Percentiles rank a stretch among this genome's conserved stretches.
These are phyloP conservation scores for Sclerospora graminicola DNA, from an alignment of 352 stramenopile genomes.

Conservation along the genomic window DNA sequence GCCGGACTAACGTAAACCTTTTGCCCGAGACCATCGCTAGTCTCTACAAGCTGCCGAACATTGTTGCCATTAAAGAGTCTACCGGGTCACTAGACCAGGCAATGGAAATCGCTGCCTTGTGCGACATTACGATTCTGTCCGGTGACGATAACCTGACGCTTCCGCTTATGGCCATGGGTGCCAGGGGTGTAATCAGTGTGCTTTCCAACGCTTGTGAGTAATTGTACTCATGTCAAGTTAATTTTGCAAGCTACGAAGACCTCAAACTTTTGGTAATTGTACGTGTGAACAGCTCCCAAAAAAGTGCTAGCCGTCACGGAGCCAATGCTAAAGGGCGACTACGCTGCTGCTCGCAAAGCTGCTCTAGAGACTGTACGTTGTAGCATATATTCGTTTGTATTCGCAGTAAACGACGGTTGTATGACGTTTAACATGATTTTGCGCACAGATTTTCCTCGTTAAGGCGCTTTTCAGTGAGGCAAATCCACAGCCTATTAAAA, in stretches of 20 bases:
- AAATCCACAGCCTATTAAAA: slow-evolving; percentile 89
- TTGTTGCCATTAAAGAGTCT: slow-evolving; percentile 97
- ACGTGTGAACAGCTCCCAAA: slow-evolving; percentile 39
- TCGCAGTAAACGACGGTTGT: background rate
- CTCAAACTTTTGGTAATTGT: background rate
- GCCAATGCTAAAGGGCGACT: slow-evolving; percentile 74
- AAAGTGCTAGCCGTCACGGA: slow-evolving; percentile 81
- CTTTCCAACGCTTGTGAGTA: slow-evolving; percentile 81
- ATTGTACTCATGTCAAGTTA: background rate
- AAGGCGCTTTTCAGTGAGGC: slow-evolving; percentile 88
- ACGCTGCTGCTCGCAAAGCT: slow-evolving; percentile 59
- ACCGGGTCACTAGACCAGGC: slow-evolving; percentile 89
- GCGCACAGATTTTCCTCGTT: slow-evolving; percentile 74
- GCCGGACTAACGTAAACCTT: slow-evolving; percentile 93
- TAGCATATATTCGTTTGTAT: background rate
- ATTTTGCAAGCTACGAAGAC: background rate
- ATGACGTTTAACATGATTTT: background rate
- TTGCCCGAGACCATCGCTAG: slow-evolving; percentile 90
- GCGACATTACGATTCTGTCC: slow-evolving; percentile 87
- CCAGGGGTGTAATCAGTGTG: slow-evolving; percentile 86
- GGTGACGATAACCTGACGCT: slow-evolving; percentile 88
- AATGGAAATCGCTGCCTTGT: slow-evolving; percentile 81
- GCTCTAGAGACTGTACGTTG: slow-evolving; percentile 75
- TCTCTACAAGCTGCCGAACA: slow-evolving; percentile 89
- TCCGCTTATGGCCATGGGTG: slow-evolving; percentile 84